phyloP scores from a whole-genome alignment of 768 basidiomycete species.

The Leccinum variicolor region DNA sequence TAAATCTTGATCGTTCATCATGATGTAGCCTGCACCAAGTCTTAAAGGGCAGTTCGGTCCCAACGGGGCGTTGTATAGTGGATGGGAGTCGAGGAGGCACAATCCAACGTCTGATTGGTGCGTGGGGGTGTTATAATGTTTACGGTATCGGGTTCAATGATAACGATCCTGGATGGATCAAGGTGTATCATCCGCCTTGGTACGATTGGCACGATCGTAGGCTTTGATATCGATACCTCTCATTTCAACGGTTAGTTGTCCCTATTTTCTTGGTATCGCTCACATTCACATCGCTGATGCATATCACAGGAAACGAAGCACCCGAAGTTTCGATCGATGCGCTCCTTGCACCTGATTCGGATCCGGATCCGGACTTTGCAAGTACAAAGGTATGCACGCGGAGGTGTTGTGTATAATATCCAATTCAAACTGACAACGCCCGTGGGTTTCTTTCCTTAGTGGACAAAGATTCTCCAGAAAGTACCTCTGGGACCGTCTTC shows the following conservation, averaged over 20 bases:
- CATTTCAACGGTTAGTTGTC: conserved; percentile 74
- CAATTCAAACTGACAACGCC: background rate
- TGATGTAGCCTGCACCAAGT: conserved; percentile 70
- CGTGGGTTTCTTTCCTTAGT: conserved; percentile 40
- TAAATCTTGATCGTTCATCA: background rate
- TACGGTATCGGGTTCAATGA: background rate
- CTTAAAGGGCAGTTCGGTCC: conserved; percentile 97
- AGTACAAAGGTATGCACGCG: conserved; percentile 51
- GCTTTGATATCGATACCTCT: conserved; percentile 94
- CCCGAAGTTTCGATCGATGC: conserved; percentile 78
- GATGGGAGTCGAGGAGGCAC: conserved; percentile 93
- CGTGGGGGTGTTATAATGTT: conserved; percentile 1
- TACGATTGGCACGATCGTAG: conserved; percentile 63
- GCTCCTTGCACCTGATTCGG: conserved; percentile 41
- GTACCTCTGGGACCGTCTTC: conserved; percentile 77
- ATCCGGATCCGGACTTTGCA: conserved; percentile 40
- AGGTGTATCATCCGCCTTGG: conserved; percentile 94
- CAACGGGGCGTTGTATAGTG: conserved; percentile 90
- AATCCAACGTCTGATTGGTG: conserved; percentile 90
- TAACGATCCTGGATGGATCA: conserved; percentile 47
- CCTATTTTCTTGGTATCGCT: background rate
- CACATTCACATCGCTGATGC: background rate
- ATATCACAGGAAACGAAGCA: conserved; percentile 70
- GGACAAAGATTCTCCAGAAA: conserved; percentile 76
- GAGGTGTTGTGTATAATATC: background rate